A percentile compares a stretch with the other conserved stretches of the same genome.
Evolutionary conservation across 345 rosid species (phyloP).

Genomic region (Durio zibethinus): DNA sequence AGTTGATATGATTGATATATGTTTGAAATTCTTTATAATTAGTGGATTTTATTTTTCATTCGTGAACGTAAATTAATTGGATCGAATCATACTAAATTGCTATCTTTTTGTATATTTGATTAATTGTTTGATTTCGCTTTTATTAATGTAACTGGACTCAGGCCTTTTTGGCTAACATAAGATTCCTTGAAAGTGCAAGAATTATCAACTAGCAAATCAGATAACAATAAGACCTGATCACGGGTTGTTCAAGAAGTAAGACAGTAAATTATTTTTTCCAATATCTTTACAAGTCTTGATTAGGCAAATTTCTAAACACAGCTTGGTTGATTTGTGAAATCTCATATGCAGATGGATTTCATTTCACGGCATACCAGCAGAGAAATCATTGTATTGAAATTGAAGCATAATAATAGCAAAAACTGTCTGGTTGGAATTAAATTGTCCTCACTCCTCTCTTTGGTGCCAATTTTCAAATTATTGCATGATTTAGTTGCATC

Average conservation of each 20-base stretch:
- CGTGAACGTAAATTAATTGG: too few relatives aligned
- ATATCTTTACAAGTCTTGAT: too few relatives aligned
- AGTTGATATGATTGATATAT: too few relatives aligned
- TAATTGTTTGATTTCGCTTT: too few relatives aligned
- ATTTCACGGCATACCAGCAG: background rate
- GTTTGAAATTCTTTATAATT: too few relatives aligned
- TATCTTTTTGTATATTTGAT: too few relatives aligned
- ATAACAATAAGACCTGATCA: background rate
- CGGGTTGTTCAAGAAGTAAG: background rate
- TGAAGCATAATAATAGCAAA: background rate
- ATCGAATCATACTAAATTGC: too few relatives aligned
- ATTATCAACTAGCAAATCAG: background rate
- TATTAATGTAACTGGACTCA: too few relatives aligned
- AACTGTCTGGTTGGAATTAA: background rate
- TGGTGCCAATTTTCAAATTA: background rate
- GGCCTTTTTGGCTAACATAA: too few relatives aligned
- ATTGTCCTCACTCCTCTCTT: background rate
- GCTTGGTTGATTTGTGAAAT: background rate
- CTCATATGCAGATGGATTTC: background rate
- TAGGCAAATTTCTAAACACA: too few relatives aligned
- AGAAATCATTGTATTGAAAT: background rate
- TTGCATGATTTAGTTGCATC: background rate
- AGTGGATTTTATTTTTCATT: too few relatives aligned
- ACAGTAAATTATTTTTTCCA: background rate
- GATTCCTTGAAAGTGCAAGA: background rate